Base-by-base conservation (phyloP, 257 asterid genomes). In the Petunia axillaris region DNA sequence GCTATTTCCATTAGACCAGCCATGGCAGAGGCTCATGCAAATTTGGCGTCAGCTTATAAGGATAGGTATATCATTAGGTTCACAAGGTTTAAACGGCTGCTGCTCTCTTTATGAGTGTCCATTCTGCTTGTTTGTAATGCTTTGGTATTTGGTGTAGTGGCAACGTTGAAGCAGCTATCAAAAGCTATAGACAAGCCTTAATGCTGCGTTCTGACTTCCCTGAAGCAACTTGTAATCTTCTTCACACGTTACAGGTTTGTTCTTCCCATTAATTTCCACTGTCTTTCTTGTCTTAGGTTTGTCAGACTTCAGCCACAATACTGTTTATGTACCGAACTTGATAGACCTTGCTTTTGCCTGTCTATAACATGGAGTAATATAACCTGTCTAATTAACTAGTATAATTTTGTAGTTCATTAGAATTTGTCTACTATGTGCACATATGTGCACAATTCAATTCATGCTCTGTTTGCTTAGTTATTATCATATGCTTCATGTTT, bases 21-120 rank as follows among this genome's bases (percentile, higher is more conserved):
- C 82, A 96, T 96, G 99, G 94, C 99, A n/a, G 99, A 96, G 90
- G 99, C 99, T 81, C 98, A 96, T 91, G 99, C 99, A 77, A 96
- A 96, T 91, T 87, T 96, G 89, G 99, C 99, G 81, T 96, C 98
- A 35, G 99, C 98, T 13, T 94, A 94, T 87, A 96, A 96, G 88
- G 99, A 96, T 80, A 94, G 98, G 99, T 93, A 76, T 82, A 76
- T 15, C 6, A 2, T 25, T 50, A 14, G 44, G 25, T n/a, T 82
- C 46, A 8, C 74, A 44, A 60, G 41, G 55, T 52, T 76, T 55
- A 67, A 63, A 63, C n/a, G 40, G 63, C 37, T 77, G 58, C 60
- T 60, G 41, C 60, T 25, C 58, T 54, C 6, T n/a, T 13, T 78
- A n/a, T 25, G 13, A 46, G 13, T 41, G 52, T 76, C 35, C 52